Evolutionary conservation across 1,284 basidiomycete genomes (phyloP).

Genomic region (Pisolithus thermaeus): DNA sequence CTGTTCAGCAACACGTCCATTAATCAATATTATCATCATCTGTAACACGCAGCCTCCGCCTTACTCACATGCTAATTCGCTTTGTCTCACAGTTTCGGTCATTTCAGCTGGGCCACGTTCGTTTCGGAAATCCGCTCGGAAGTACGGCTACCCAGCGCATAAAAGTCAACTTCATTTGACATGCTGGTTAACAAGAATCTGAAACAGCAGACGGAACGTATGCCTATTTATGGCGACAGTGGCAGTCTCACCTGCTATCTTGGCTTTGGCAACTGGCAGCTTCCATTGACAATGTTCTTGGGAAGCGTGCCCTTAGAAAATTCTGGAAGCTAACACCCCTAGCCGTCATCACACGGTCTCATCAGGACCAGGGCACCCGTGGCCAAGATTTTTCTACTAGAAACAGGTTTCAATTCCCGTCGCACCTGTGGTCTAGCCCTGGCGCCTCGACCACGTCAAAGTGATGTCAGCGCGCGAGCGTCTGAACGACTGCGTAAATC

Average conservation of each 20-base stretch:
- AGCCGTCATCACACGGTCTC: background rate
- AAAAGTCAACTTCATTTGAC: too few relatives aligned
- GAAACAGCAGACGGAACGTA: background rate
- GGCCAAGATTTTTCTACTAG: background rate
- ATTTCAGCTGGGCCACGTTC: too few relatives aligned
- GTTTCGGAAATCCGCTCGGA: background rate
- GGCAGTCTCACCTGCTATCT: too few relatives aligned
- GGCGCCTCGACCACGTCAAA: background rate
- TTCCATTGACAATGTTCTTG: background rate
- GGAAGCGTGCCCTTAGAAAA: too few relatives aligned
- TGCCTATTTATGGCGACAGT: too few relatives aligned
- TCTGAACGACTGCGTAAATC: slow-evolving; percentile 2
- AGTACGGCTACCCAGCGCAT: too few relatives aligned
- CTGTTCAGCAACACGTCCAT: background rate
- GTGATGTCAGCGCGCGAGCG: background rate
- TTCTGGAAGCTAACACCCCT: background rate
- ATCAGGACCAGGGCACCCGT: background rate
- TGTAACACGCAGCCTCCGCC: too few relatives aligned
- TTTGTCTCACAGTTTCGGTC: background rate
- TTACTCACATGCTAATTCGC: background rate
- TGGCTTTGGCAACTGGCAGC: background rate
- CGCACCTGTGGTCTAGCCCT: background rate
- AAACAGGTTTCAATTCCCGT: background rate
- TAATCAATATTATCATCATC: background rate
- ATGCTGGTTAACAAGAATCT: background rate